phyloP scores from a whole-genome alignment of 805 yeast species.

The Ogataea corticis region DNA sequence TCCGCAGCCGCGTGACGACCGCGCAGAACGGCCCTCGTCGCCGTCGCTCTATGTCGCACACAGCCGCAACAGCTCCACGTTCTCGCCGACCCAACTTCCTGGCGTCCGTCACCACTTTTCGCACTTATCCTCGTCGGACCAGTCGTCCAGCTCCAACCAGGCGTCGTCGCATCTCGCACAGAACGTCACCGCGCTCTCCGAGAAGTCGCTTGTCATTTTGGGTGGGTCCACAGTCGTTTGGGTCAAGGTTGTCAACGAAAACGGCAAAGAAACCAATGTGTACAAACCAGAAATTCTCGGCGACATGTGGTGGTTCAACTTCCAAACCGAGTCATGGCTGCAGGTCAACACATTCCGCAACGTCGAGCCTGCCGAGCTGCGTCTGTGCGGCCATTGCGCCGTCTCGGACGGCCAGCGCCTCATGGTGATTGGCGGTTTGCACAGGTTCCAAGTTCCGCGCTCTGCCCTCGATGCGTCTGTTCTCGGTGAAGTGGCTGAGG shows the following conservation, averaged over 20 bases:
- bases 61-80: not conserved
- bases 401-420: constrained; percentile 20
- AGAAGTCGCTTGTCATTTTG: constrained; percentile 29
- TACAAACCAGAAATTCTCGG: constrained; percentile 37
- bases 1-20: too few species aligned
- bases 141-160: too few species aligned
- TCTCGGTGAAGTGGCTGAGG: not conserved
- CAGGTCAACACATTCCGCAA: constrained; percentile 19
- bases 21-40: too few species aligned
- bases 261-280: constrained; percentile 20
- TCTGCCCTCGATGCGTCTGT: constrained; percentile 1
- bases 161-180: not conserved
- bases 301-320: constrained; percentile 53
- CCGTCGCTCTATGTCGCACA: constrained; percentile 5
- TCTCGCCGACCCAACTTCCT: not conserved
- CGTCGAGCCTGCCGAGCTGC: constrained; percentile 8
- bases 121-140: constrained; percentile 1
- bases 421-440: constrained; percentile 29
- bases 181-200: constrained; percentile 7
- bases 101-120: constrained; percentile 2
- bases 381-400: constrained; percentile 30
- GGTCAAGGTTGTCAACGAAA: constrained; percentile 23
- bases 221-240: constrained; percentile 35
- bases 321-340: constrained; percentile 45
- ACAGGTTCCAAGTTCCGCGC: constrained; percentile 13